Percentiles rank a stretch among this genome's conserved stretches.
These are phyloP conservation scores for Nadsonia starkeyi-henricii DNA, from an alignment of 1,139 yeast species.

Conservation along the genomic window DNA sequence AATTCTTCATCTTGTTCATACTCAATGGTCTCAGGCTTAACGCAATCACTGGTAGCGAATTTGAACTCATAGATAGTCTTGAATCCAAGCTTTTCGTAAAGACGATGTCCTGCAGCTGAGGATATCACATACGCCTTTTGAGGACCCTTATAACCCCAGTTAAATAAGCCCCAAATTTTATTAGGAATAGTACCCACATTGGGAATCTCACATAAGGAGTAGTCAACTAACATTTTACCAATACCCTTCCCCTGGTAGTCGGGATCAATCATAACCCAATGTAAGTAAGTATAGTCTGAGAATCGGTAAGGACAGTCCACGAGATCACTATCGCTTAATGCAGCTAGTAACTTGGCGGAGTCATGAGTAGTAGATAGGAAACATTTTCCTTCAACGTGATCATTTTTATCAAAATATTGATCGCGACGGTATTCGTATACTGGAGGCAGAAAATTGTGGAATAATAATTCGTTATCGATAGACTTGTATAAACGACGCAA, in stretches of 20 bases:
- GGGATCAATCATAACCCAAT: slow-evolving; percentile 66
- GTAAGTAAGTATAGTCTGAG: slow-evolving; percentile 45
- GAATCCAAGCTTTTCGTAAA: slow-evolving; percentile 74
- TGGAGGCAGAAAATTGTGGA: not conserved
- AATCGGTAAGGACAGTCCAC: not conserved
- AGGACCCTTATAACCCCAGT: not conserved
- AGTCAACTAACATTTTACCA: slow-evolving; percentile 76
- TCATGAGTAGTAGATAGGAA: not conserved
- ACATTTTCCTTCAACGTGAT: not conserved
- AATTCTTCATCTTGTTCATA: not conserved
- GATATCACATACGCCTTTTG: slow-evolving; percentile 36
- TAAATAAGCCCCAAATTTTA: slow-evolving; percentile 34
- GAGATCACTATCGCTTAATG: not conserved
- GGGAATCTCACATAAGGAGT: slow-evolving; percentile 77
- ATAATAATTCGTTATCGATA: not conserved
- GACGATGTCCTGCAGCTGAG: slow-evolving; percentile 52
- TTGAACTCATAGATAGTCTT: slow-evolving; percentile 7
- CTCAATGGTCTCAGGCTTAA: not conserved
- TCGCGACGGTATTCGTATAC: not conserved
- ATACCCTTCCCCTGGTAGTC: slow-evolving; percentile 69
- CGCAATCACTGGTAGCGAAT: not conserved
- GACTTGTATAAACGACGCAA: not conserved
- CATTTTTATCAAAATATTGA: not conserved
- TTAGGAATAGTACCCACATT: slow-evolving; percentile 71
- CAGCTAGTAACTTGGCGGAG: not conserved